Conservation (phyloP, 257 asterid species). For the Rehmannia glutinosa region DNA sequence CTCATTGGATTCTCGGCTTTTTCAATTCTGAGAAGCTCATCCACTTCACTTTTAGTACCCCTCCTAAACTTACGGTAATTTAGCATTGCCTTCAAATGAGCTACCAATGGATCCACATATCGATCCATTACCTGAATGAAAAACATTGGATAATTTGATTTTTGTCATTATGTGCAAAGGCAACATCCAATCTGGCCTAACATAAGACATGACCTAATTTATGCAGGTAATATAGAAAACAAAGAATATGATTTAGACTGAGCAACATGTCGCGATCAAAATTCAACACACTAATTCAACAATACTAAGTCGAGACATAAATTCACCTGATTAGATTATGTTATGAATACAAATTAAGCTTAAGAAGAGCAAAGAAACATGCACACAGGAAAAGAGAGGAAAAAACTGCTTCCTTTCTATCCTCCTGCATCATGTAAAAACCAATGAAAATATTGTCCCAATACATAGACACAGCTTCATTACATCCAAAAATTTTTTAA, state of each 20-base stretch:
- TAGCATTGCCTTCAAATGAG: conserved; percentile 86
- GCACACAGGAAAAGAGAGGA: too few relatives aligned
- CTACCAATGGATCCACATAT: conserved; percentile 92
- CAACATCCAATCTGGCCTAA: background rate
- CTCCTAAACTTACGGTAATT: conserved; percentile 84
- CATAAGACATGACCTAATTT: background rate
- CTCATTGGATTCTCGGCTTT: conserved; percentile 84
- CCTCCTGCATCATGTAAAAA: too few relatives aligned
- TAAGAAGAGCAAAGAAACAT: background rate
- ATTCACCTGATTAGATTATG: too few relatives aligned
- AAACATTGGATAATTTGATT: background rate
- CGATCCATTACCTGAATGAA: conserved; percentile 89
- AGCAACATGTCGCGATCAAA: background rate
- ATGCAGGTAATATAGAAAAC: background rate
- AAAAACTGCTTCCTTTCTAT: too few relatives aligned
- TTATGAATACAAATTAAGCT: background rate
- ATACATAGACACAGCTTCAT: background rate
- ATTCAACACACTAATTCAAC: background rate
- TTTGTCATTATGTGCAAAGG: background rate
- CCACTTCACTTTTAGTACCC: conserved; percentile 84
- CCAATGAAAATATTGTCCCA: too few relatives aligned
- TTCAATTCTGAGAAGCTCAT: conserved; percentile 72
- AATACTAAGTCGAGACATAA: background rate
- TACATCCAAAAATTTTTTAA: background rate
- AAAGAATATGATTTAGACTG: background rate